Base-by-base conservation (phyloP, 176 grass and related monocot species). In the Phyllostachys edulis region DNA sequence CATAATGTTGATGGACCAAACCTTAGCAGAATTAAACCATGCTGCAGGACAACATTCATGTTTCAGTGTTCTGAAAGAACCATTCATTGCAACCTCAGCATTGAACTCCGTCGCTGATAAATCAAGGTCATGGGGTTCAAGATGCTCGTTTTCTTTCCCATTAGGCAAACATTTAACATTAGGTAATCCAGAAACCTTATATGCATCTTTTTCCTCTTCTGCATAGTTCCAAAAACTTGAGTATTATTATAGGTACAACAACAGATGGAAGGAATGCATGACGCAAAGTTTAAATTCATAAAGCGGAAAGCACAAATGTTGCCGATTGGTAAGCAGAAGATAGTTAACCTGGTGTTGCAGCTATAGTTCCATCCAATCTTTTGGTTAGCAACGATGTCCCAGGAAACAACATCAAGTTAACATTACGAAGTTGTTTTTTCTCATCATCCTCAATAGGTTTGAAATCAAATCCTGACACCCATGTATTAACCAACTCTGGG, bases 401-500 rank as follows among this genome's bases (percentile, higher is more conserved):
- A 77, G 97, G 97, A 92, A 99, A 94, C 55, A 96, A 84, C 97
- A 99, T 94, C 76, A 99, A 95, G 51, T 89, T 96, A 44, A 99
- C 54, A 40, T 94, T 75, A 84, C 80, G 78, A 16, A 99, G 87
- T 32, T 85, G 83, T 60, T 92, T 91, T 70, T 80, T 94, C 75
- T 99, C 97, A 73, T 79, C 61, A 73, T 99, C 81, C 72, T 88
- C 73, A 11, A 99, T 94, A 69, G 91, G 86, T 87, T 92, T 99
- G 82, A 99, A 99, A 55, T 88, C 97, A 71, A 99, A 99, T 84
- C 93, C 93, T 23, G 86, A 93, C 54, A 89, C 86, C 97, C 97
- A 99, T 88, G 97, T 99, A 83, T 84, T 89, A 78, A 99, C 93
- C 75, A 96, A 72, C 75, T 93, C 86, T 42, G 96, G 93, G 85